Conservation (phyloP, 140 eudicot genomes). For the Senecio squalidus region DNA sequence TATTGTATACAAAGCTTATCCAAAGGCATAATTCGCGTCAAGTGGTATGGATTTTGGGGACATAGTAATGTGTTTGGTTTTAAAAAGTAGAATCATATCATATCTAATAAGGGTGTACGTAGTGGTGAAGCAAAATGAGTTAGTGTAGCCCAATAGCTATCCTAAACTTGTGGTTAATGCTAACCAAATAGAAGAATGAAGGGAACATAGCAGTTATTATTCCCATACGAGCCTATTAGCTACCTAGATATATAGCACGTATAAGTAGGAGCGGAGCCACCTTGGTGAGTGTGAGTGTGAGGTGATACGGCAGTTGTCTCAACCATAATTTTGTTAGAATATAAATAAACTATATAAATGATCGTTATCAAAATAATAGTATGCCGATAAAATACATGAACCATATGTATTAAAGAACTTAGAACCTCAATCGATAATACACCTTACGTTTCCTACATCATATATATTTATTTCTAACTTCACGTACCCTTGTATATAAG, state of each 20-base stretch:
- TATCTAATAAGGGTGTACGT: constrained; percentile 38
- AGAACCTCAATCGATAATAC: too few relatives aligned
- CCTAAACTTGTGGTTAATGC: constrained; percentile 20
- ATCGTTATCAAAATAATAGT: too few relatives aligned
- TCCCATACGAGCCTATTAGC: constrained; percentile 30
- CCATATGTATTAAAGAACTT: too few relatives aligned
- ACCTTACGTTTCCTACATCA: too few relatives aligned
- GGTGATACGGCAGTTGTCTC: too few relatives aligned
- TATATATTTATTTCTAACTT: too few relatives aligned
- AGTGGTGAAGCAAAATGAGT: constrained; percentile 34
- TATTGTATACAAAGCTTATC: constrained; percentile 21
- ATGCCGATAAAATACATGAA: too few relatives aligned
- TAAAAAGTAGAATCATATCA: constrained; percentile 28
- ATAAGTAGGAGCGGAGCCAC: too few relatives aligned
- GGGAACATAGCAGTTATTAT: constrained; percentile 36
- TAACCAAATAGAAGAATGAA: constrained; percentile 4
- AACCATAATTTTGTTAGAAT: too few relatives aligned
- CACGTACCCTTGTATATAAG: too few relatives aligned
- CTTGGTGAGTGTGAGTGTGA: too few relatives aligned
- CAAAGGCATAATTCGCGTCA: constrained; percentile 28
- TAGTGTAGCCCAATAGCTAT: constrained; percentile 11
- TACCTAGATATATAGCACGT: constrained; percentile 17
- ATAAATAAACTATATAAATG: too few relatives aligned
- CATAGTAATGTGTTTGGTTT: constrained; percentile 28
- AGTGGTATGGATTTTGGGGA: constrained; percentile 30